Conservation (phyloP, 164 flowering plant genomes). For the Stephania japonica region DNA sequence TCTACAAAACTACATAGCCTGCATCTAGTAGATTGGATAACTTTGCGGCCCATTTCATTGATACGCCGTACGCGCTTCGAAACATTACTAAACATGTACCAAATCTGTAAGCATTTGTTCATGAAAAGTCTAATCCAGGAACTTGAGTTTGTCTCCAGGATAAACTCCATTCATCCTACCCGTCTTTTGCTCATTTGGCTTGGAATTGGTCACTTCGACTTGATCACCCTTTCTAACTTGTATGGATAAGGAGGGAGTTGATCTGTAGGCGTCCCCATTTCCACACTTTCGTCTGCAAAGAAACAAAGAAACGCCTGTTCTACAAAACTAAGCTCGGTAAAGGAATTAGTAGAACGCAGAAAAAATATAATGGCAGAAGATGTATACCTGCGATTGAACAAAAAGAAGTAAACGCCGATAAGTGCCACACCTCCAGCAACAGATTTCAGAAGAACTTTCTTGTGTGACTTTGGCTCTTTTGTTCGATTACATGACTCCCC, state of each 20-base stretch:
- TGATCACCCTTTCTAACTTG: conserved; percentile 11
- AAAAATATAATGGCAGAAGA: neutral
- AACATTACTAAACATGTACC: neutral
- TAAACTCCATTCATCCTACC: conserved; percentile 16
- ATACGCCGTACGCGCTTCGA: neutral
- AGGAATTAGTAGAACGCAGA: neutral
- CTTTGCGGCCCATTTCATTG: too few species aligned
- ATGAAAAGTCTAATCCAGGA: conserved; percentile 2
- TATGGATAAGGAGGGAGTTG: conserved; percentile 2
- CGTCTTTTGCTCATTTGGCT: conserved; percentile 8
- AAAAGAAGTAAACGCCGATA: conserved; percentile 31
- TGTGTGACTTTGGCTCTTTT: conserved; percentile 13
- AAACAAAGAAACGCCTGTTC: neutral
- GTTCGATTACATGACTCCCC: conserved; percentile 5
- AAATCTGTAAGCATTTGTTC: neutral
- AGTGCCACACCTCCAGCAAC: conserved; percentile 41
- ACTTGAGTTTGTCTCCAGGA: conserved; percentile 28
- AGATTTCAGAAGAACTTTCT: conserved; percentile 25
- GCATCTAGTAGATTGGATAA: too few species aligned
- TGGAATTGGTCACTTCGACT: conserved; percentile 1
- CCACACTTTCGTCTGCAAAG: conserved; percentile 20
- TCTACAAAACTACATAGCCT: too few species aligned
- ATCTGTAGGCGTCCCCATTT: conserved; percentile 10
- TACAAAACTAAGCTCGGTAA: neutral
- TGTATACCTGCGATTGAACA: conserved; percentile 40